Evolutionary conservation across 2,329 filamentous ascomycete species (phyloP).

Genomic region (Xylaria polymorpha): DNA sequence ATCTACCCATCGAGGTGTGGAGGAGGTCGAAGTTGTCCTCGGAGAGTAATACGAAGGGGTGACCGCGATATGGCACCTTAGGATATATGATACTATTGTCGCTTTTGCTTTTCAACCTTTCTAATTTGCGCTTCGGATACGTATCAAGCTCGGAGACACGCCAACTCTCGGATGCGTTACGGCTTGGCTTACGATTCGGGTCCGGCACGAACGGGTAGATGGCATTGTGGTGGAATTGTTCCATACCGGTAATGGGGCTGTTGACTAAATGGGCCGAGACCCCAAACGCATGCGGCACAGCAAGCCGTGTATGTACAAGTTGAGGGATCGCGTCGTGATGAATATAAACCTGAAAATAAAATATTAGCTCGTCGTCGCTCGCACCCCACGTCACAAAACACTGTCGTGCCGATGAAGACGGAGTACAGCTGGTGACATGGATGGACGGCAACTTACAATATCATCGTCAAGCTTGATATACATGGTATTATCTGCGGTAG

Average conservation of each 20-base stretch:
- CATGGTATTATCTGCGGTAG: slow-evolving; percentile 51
- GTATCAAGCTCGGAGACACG: slow-evolving; percentile 50
- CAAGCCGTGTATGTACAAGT: slow-evolving; percentile 63
- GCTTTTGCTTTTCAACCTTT: slow-evolving; percentile 36
- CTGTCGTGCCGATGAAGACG: neutral
- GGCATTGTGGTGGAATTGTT: slow-evolving; percentile 65
- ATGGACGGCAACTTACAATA: slow-evolving; percentile 50
- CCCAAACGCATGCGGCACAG: slow-evolving; percentile 61
- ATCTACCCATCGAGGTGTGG: slow-evolving; percentile 61
- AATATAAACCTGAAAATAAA: slow-evolving; percentile 43
- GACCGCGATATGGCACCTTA: slow-evolving; percentile 54
- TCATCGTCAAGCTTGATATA: slow-evolving; percentile 61
- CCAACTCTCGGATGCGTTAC: slow-evolving; percentile 52
- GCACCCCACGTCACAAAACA: neutral
- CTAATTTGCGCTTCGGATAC: slow-evolving; percentile 39
- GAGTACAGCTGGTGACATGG: neutral
- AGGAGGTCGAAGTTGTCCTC: slow-evolving; percentile 57
- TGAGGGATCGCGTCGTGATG: slow-evolving; percentile 60
- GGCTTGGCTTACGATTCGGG: slow-evolving; percentile 43
- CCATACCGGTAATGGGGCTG: slow-evolving; percentile 63
- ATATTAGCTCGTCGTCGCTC: slow-evolving; percentile 25
- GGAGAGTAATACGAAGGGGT: slow-evolving; percentile 63
- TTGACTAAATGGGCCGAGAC: slow-evolving; percentile 69
- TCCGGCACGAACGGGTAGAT: slow-evolving; percentile 67
- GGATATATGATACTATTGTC: slow-evolving; percentile 51